Conservation (phyloP, 306 rosid species). For the Medicago arabica region DNA sequence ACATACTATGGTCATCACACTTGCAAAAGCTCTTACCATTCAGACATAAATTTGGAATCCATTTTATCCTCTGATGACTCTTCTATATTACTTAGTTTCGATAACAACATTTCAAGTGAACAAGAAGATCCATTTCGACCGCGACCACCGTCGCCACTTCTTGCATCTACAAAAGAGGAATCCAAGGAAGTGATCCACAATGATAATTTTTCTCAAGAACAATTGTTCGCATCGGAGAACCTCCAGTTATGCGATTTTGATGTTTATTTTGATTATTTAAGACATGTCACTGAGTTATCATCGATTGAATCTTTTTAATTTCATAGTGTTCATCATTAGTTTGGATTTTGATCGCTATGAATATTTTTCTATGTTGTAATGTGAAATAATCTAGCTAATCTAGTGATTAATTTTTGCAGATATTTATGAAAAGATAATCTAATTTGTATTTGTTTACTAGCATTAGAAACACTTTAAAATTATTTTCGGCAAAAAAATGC, state of each 20-base stretch:
- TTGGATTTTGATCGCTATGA: too few relatives aligned
- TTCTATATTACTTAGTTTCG: slow-evolving; percentile 36
- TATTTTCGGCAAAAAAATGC: too few relatives aligned
- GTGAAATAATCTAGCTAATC: too few relatives aligned
- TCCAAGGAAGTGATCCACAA: neutral
- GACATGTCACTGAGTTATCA: neutral
- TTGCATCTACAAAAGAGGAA: neutral
- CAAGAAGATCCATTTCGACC: neutral
- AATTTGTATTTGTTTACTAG: too few relatives aligned
- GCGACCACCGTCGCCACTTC: neutral
- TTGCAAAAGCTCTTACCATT: slow-evolving; percentile 42
- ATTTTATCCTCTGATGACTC: neutral
- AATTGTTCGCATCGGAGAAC: neutral
- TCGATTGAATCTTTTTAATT: neutral
- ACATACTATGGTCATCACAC: slow-evolving; percentile 55
- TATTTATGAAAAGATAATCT: too few relatives aligned
- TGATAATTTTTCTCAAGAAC: neutral
- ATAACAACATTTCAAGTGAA: neutral
- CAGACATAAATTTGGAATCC: slow-evolving; percentile 45
- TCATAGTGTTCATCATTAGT: neutral
- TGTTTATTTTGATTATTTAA: neutral
- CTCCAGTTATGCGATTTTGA: slow-evolving; percentile 1
- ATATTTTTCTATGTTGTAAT: too few relatives aligned
- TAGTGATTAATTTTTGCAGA: too few relatives aligned
- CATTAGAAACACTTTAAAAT: too few relatives aligned